Evolutionary conservation across 441 rosid genomes (phyloP).

Genomic region (Erodium texanum): DNA sequence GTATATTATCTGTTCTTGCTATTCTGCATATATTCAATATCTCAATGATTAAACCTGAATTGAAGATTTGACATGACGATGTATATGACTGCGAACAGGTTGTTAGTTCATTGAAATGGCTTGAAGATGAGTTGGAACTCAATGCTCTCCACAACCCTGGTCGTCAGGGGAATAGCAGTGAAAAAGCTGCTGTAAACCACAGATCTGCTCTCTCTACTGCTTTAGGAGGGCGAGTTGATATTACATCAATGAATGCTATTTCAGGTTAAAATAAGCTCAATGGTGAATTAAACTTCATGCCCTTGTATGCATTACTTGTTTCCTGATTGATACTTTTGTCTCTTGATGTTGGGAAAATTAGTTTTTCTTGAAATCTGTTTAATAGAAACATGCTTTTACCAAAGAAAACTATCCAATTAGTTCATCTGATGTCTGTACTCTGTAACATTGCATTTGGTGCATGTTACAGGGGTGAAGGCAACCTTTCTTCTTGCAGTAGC

Average conservation of each 20-base stretch:
- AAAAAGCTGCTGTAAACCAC: slow-evolving; percentile 84
- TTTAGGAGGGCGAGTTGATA: slow-evolving; percentile 87
- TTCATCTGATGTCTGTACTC: slow-evolving; percentile 10
- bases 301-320: slow-evolving; percentile 12
- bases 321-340: slow-evolving; percentile 1
- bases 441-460: slow-evolving; percentile 12
- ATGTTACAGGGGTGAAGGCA: slow-evolving; percentile 84
- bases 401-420: neutral
- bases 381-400: neutral
- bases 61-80: slow-evolving; percentile 13
- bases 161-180: slow-evolving; percentile 84
- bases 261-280: slow-evolving; percentile 50
- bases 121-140: slow-evolving; percentile 97
- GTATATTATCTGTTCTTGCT: neutral
- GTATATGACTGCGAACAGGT: slow-evolving; percentile 39
- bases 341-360: slow-evolving; percentile 4
- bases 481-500: slow-evolving; percentile 99
- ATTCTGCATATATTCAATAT: neutral
- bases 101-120: slow-evolving; percentile 98
- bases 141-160: slow-evolving; percentile 94
- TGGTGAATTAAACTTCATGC: slow-evolving; percentile 11
- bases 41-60: slow-evolving; percentile 9
- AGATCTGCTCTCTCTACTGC: slow-evolving; percentile 92
- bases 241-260: slow-evolving; percentile 75
- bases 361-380: slow-evolving; percentile 8